Evolutionary conservation across 805 yeast genomes (phyloP).

Genomic region (Monosporozyma servazzii): DNA sequence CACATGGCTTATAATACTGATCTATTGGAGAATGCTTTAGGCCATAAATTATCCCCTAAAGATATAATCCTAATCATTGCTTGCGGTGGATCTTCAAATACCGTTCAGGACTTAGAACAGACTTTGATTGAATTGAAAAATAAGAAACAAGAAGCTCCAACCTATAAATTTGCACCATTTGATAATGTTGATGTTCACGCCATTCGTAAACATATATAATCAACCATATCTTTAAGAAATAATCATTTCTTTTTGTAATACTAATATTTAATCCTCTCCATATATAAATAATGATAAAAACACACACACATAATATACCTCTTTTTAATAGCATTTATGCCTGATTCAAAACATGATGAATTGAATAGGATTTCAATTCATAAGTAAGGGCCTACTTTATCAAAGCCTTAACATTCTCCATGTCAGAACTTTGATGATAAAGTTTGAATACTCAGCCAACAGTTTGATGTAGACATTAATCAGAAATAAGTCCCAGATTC

Average conservation of each 20-base stretch:
- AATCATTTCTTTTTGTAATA: background rate
- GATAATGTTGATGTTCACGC: background rate
- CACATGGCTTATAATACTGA: constrained; percentile 38
- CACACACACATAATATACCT: too few species aligned
- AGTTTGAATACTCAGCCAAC: too few species aligned
- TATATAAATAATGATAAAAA: too few species aligned
- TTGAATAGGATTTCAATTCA: too few species aligned
- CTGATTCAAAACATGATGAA: too few species aligned
- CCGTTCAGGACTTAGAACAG: constrained; percentile 23
- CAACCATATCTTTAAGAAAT: background rate
- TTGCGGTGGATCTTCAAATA: constrained; percentile 46
- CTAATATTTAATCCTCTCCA: background rate
- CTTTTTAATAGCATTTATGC: too few species aligned
- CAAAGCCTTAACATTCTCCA: too few species aligned
- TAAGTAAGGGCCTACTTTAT: too few species aligned
- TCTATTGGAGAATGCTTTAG: constrained; percentile 11
- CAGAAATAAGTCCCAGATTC: too few species aligned
- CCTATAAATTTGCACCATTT: background rate
- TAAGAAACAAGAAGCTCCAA: constrained; percentile 1
- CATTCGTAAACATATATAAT: background rate
- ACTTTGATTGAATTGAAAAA: constrained; percentile 4
- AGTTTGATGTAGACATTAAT: too few species aligned
- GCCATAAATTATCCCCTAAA: constrained; percentile 22
- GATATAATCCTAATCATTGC: constrained; percentile 46
- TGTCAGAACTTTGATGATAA: too few species aligned